A percentile compares a stretch with the other conserved stretches of the same genome.
Conservation (phyloP, 2,329 filamentous ascomycete genomes). For the Thielaviopsis ethacetica region DNA sequence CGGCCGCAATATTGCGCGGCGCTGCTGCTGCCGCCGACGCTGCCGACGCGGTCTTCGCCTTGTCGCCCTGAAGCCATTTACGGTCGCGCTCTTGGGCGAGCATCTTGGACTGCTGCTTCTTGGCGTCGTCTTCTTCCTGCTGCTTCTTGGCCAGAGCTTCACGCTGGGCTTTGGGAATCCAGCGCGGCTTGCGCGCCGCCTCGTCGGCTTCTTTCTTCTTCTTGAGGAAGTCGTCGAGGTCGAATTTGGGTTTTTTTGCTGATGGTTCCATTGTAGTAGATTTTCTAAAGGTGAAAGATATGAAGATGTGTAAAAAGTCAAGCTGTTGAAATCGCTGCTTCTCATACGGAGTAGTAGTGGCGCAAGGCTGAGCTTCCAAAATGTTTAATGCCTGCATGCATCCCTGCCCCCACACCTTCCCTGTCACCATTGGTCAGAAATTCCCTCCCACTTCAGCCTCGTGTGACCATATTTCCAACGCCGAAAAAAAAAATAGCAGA, state of each 20-base stretch:
- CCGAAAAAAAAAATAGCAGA: not conserved
- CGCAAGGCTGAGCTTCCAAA: constrained; percentile 4
- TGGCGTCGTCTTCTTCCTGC: constrained; percentile 45
- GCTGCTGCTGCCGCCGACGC: not conserved
- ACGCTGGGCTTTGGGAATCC: constrained; percentile 67
- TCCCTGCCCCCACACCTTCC: not conserved
- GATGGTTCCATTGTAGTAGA: constrained; percentile 9
- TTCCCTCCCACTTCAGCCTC: not conserved
- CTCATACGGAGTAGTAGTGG: not conserved
- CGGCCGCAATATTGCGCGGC: constrained; percentile 7
- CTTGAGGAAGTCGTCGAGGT: constrained; percentile 69
- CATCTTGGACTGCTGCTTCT: constrained; percentile 7
- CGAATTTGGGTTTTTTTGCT: constrained; percentile 37
- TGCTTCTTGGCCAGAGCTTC: constrained; percentile 67
- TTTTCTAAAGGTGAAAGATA: no score
- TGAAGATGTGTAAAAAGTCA: no score
- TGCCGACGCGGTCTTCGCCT: not conserved
- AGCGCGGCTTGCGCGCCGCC: constrained; percentile 74
- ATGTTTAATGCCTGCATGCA: not conserved
- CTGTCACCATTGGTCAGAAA: not conserved
- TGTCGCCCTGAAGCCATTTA: constrained; percentile 10
- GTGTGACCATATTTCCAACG: not conserved
- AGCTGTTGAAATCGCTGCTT: not conserved
- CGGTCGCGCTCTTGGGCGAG: constrained; percentile 9
- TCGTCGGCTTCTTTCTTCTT: constrained; percentile 78